Evolutionary conservation across 768 basidiomycete genomes (phyloP).

Genomic region (Leccinum broughii): DNA sequence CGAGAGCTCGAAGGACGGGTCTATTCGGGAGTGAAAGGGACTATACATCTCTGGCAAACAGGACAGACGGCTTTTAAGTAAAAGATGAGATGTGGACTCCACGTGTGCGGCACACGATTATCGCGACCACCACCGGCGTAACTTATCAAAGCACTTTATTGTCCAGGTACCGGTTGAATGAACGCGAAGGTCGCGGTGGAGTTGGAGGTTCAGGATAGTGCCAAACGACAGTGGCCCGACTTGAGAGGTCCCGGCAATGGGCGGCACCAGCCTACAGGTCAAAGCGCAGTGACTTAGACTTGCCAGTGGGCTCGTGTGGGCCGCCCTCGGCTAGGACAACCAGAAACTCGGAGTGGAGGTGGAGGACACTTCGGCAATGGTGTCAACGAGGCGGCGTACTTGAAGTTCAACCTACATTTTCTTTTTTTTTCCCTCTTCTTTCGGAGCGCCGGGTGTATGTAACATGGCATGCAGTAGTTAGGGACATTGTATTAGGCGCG

Average conservation of each 20-base stretch:
- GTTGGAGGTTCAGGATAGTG: constrained; percentile 6
- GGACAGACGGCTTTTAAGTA: constrained; percentile 24
- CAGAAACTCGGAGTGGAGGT: not conserved
- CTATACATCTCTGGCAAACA: constrained; percentile 25
- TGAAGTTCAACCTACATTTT: constrained; percentile 5
- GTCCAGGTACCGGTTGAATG: constrained; percentile 15
- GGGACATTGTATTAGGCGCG: not conserved
- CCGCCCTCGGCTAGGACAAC: not conserved
- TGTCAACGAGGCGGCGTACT: not conserved
- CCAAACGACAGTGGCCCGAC: not conserved
- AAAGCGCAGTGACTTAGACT: not conserved
- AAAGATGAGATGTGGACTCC: constrained; percentile 30
- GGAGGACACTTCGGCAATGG: not conserved
- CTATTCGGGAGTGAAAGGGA: constrained; percentile 6
- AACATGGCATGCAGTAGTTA: not conserved
- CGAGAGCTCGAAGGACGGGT: not conserved
- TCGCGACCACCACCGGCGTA: constrained; percentile 16
- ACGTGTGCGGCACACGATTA: constrained; percentile 36
- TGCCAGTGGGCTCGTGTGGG: not conserved
- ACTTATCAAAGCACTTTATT: constrained; percentile 10
- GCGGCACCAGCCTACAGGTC: not conserved
- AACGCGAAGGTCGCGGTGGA: not conserved
- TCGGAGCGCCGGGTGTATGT: not conserved
- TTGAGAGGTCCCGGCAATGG: not conserved
- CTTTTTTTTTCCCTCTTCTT: not conserved